A percentile compares a stretch with the other conserved stretches of the same genome.
Conservation (phyloP, 2,329 filamentous ascomycete genomes). For the Microdochium bolleyi region DNA sequence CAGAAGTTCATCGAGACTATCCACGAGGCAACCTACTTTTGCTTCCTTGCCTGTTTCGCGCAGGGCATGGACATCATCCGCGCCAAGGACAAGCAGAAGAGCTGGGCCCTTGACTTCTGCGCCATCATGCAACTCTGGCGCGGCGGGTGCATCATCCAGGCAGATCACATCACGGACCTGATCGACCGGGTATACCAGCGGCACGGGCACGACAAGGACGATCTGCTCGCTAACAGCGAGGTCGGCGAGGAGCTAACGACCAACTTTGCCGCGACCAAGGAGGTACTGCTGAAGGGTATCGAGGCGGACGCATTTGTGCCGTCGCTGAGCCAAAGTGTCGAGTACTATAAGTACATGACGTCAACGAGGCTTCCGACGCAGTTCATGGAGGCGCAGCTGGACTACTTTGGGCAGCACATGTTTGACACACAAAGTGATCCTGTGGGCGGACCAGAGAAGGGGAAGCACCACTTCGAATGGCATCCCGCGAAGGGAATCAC, state of each 20-base stretch:
- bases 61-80: slow-evolving; percentile 61
- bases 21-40: slow-evolving; percentile 51
- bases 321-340: slow-evolving; percentile 51
- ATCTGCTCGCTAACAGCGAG: slow-evolving; percentile 32
- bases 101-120: slow-evolving; percentile 48
- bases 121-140: slow-evolving; percentile 56
- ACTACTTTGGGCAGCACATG: slow-evolving; percentile 62
- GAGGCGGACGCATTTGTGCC: slow-evolving; percentile 53
- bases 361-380: slow-evolving; percentile 54
- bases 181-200: slow-evolving; percentile 36
- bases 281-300: slow-evolving; percentile 43
- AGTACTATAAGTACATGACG: slow-evolving; percentile 58
- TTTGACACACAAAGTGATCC: slow-evolving; percentile 52
- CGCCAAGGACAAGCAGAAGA: slow-evolving; percentile 45
- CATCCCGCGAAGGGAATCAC: slow-evolving; percentile 21
- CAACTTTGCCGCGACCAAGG: slow-evolving; percentile 42
- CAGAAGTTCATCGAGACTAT: slow-evolving; percentile 47
- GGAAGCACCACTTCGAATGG: slow-evolving; percentile 59
- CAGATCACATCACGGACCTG: slow-evolving; percentile 55
- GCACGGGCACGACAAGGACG: slow-evolving; percentile 28
- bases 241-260: slow-evolving; percentile 46
- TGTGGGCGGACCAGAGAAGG: slow-evolving; percentile 41
- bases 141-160: slow-evolving; percentile 63
- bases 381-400: slow-evolving; percentile 64
- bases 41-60: slow-evolving; percentile 53